Evolutionary conservation across 1,284 basidiomycete species (phyloP).

Genomic region (Flammula alnicola): DNA sequence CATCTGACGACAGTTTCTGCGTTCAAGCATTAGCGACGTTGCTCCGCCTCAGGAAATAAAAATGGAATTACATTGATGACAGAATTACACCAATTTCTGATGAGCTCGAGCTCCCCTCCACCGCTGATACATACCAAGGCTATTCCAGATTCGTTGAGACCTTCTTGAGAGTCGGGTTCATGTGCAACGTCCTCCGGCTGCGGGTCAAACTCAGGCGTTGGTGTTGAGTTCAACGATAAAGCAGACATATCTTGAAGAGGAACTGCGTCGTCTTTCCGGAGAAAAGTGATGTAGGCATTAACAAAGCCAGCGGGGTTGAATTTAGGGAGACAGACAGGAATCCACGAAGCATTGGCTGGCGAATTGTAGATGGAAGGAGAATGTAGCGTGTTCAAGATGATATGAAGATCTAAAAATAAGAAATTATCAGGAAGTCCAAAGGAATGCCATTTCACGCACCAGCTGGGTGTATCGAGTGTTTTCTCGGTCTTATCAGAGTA

Average conservation of each 20-base stretch:
- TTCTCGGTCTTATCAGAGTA: slow-evolving; percentile 87
- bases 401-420: slow-evolving; percentile 71
- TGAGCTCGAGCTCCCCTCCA: slow-evolving; percentile 69
- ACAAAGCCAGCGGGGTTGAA: slow-evolving; percentile 92
- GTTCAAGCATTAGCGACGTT: not conserved
- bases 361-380: slow-evolving; percentile 70
- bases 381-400: slow-evolving; percentile 84
- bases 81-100: slow-evolving; percentile 72
- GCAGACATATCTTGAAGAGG: slow-evolving; percentile 14
- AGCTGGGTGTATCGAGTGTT: slow-evolving; percentile 94
- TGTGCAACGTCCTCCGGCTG: slow-evolving; percentile 8
- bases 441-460: slow-evolving; percentile 50
- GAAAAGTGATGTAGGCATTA: slow-evolving; percentile 89
- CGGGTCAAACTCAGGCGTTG: too few relatives aligned
- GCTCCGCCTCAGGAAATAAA: not conserved
- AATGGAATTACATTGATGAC: slow-evolving; percentile 58
- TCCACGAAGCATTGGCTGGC: slow-evolving; percentile 85
- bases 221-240: slow-evolving; percentile 6
- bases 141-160: slow-evolving; percentile 44
- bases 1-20: slow-evolving; percentile 67
- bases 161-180: slow-evolving; percentile 22
- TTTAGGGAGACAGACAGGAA: slow-evolving; percentile 95
- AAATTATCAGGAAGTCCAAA: not conserved
- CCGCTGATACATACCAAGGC: slow-evolving; percentile 72
- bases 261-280: slow-evolving; percentile 38